Evolutionary conservation across 345 rosid genomes (phyloP).

Genomic region (Brassica rapa): DNA sequence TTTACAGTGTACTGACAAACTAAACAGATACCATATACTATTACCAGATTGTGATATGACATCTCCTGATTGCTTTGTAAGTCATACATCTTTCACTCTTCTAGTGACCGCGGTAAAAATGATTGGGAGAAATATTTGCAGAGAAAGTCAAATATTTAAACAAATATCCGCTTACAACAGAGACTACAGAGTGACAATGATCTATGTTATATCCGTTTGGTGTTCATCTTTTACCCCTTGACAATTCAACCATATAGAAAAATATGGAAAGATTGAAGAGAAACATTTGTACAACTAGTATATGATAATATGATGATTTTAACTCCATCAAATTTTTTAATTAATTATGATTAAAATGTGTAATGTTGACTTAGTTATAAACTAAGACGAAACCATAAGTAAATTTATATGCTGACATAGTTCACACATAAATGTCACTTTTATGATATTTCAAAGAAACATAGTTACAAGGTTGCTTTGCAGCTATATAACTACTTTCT

Average conservation of each 20-base stretch:
- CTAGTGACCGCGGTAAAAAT: not conserved
- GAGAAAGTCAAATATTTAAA: not conserved
- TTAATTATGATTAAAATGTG: not conserved
- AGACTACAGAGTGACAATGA: not conserved
- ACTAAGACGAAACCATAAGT: not conserved
- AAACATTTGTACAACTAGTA: not conserved
- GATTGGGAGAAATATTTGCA: not conserved
- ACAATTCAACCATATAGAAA: not conserved
- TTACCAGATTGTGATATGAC: conserved; percentile 7
- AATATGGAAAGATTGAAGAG: not conserved
- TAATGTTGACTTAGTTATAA: not conserved
- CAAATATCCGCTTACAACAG: not conserved
- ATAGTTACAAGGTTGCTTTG: conserved; percentile 6
- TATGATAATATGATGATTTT: not conserved
- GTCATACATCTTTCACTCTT: not conserved
- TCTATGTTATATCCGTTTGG: not conserved
- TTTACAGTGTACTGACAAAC: conserved; percentile 11
- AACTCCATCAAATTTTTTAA: not conserved
- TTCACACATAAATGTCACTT: not conserved
- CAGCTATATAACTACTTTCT: conserved; percentile 14
- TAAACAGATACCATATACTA: not conserved
- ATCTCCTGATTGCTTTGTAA: conserved; percentile 25
- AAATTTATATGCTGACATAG: not conserved
- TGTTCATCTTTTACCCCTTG: not conserved
- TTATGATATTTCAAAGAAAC: not conserved